Conservation (phyloP, 1,139 yeast genomes). For the Hemisphaericaspora lyxosophila region DNA sequence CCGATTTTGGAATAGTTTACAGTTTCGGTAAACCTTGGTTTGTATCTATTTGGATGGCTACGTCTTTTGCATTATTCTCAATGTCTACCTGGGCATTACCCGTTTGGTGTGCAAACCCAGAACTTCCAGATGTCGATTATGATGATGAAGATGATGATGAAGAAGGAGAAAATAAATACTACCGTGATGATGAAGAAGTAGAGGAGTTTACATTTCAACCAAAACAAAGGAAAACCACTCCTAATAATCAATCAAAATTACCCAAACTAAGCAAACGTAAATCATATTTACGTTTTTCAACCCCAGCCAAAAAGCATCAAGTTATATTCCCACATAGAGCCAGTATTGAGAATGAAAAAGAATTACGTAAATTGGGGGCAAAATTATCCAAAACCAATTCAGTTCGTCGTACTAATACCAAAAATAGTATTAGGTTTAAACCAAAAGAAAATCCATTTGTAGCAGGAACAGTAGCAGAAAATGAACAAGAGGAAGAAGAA, state of each 20-base stretch:
- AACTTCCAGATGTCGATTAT: not conserved
- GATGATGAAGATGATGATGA: slow-evolving; percentile 3
- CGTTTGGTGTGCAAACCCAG: slow-evolving; percentile 47
- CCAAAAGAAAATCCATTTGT: not conserved
- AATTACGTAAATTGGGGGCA: slow-evolving; percentile 33
- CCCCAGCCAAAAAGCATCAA: not conserved
- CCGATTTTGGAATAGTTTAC: slow-evolving; percentile 45
- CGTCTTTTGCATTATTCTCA: slow-evolving; percentile 24
- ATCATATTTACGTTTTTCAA: not conserved
- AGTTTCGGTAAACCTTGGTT: slow-evolving; percentile 45
- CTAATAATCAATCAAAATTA: not conserved
- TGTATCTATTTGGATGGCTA: slow-evolving; percentile 37
- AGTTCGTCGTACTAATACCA: slow-evolving; percentile 23
- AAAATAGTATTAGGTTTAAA: not conserved
- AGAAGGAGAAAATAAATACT: too few relatives aligned
- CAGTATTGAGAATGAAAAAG: slow-evolving; percentile 21
- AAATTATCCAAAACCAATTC: slow-evolving; percentile 29
- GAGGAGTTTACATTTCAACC: slow-evolving; percentile 1
- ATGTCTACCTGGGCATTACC: slow-evolving; percentile 40
- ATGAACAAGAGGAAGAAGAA: too few relatives aligned
- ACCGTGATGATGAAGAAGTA: slow-evolving; percentile 1
- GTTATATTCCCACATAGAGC: not conserved
- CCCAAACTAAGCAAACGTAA: not conserved
- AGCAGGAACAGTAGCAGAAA: not conserved
- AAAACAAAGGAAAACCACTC: not conserved